Evolutionary conservation across 306 rosid species (phyloP), one percentile per base, ranked within the genome.

Genomic region (Malus fusca): DNA sequence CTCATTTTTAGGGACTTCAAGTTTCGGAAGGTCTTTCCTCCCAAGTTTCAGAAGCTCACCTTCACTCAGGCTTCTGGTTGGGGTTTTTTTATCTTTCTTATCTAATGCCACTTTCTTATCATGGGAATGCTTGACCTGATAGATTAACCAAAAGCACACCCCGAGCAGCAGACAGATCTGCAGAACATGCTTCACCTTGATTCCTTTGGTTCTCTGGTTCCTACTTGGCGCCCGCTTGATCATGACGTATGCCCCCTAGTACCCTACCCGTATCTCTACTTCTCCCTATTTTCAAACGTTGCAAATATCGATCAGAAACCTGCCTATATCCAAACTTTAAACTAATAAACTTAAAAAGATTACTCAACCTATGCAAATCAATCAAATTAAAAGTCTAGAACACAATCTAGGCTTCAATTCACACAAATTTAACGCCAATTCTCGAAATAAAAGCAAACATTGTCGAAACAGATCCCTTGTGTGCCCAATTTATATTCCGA

Each of bases 41-140:
- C 99, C 99, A 22, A 88, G 84, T 72, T 89, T 89, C 79, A 42
- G 60, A 82, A 73, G 61, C 51, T 78, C 90, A 76, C 66, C 81
- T 12, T 78, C 80, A 42, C 66, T 75, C 74, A 79, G 71, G 56
- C 76, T 76, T 70, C 74, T 71, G 51, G 60, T 74, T 0, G 78
- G 55, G 25, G 56, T 21, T 68, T 84, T 87, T 68, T 73, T 46
- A 80, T 83, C 96, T 64, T 76, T 83, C 81, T 78, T 87, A 52
- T 75, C 87, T 56, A 87, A 85, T 70, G 85, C 92, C 77, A 80
- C 88, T 86, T 90, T 90, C 92, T 90, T 96, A 77, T 92, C 99
- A 75, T 87, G 93, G 79, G 96, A 88, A 79, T 84, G 99, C 88
- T 96, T 96, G 80, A 96, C 88, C 88, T 96, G 99, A 83, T 92